These are phyloP conservation scores for Oryza glaberrima DNA, from an alignment of 176 grass and related monocot genomes.

Conservation along the genomic window DNA sequence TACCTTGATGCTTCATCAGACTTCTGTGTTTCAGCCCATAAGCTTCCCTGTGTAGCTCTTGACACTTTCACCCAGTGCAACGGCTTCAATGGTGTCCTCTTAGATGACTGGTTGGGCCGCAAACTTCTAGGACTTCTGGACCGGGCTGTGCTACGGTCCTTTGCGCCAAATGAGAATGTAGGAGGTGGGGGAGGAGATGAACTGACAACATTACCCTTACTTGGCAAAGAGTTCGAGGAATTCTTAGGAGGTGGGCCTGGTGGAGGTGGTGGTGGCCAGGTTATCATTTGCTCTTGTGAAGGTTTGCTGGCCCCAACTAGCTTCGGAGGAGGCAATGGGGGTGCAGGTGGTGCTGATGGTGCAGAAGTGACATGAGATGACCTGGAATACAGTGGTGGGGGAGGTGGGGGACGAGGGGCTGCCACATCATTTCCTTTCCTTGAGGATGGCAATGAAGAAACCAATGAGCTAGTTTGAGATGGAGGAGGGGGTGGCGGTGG, in stretches of 20 bases:
- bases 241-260: conserved; percentile 41
- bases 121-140: conserved; percentile 70
- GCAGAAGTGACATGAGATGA: conserved; percentile 25
- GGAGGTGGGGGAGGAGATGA: conserved; percentile 70
- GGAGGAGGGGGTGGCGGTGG: conserved; percentile 48
- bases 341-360: conserved; percentile 41
- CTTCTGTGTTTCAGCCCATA: conserved; percentile 91
- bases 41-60: conserved; percentile 82
- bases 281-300: conserved; percentile 40
- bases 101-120: conserved; percentile 56
- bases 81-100: conserved; percentile 80
- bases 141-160: conserved; percentile 39
- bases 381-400: conserved; percentile 39
- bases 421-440: conserved; percentile 31
- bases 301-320: conserved; percentile 9
- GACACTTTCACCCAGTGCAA: conserved; percentile 96
- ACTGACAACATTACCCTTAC: conserved; percentile 44
- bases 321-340: conserved; percentile 52
- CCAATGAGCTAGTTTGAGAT: conserved; percentile 1
- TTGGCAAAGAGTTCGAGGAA: conserved; percentile 39
- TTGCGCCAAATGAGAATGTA: conserved; percentile 55
- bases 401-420: conserved; percentile 44
- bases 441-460: conserved; percentile 38
- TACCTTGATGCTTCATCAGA: conserved; percentile 68
- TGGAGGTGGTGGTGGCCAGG: conserved; percentile 45